phyloP scores from a whole-genome alignment of 176 grass and related monocot species.

The Aegilops sharonensis region DNA sequence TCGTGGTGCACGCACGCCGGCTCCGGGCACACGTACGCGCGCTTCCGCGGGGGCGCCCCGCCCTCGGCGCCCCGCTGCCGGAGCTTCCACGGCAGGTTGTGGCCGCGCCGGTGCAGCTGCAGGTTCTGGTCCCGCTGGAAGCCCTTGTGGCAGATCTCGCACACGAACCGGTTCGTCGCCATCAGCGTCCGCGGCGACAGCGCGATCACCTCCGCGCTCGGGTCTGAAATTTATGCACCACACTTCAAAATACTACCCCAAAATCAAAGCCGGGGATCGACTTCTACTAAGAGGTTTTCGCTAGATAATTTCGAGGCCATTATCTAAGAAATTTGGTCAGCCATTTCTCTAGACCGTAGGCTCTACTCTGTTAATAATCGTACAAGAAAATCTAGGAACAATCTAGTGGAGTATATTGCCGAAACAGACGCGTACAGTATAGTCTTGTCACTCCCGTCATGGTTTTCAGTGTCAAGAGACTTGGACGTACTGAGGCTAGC shows the following conservation, averaged over 20 bases:
- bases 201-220: slow-evolving; percentile 81
- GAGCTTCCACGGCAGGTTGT: slow-evolving; percentile 99
- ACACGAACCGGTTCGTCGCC: slow-evolving; percentile 87
- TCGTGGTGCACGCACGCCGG: slow-evolving; percentile 68
- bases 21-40: slow-evolving; percentile 72
- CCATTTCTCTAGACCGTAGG: neutral
- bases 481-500: slow-evolving; percentile 12
- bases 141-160: slow-evolving; percentile 94
- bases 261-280: neutral
- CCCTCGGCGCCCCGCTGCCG: slow-evolving; percentile 34
- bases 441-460: slow-evolving; percentile 15
- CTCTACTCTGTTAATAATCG: no score
- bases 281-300: no score
- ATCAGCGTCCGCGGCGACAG: slow-evolving; percentile 80
- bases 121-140: slow-evolving; percentile 98
- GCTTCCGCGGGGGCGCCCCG: slow-evolving; percentile 30
- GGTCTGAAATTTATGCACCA: slow-evolving; percentile 39
- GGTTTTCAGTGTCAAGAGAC: slow-evolving; percentile 27
- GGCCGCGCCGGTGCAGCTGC: slow-evolving; percentile 91
- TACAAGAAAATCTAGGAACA: neutral
- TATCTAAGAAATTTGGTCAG: neutral
- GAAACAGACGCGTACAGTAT: slow-evolving; percentile 19
- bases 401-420: slow-evolving; percentile 22
- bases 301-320: neutral
- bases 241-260: no score